phyloP scores from a whole-genome alignment of 768 basidiomycete genomes.

The Kwoniella bestiolae region DNA sequence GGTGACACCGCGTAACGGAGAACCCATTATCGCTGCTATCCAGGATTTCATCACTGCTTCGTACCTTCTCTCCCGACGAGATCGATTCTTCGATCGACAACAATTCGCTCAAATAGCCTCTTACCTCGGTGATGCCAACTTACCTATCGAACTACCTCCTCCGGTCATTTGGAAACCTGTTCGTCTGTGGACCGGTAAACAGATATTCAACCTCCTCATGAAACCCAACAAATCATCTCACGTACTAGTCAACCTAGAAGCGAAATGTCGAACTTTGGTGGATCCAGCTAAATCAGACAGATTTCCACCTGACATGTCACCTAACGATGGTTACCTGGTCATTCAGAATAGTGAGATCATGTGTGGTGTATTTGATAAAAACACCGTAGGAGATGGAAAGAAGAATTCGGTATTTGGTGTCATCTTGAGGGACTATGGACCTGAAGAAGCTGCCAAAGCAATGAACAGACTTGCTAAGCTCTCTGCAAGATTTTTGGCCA shows the following conservation, averaged over 20 bases:
- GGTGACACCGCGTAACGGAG: slow-evolving; percentile 96
- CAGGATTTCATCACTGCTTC: slow-evolving; percentile 99
- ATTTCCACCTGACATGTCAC: slow-evolving; percentile 76
- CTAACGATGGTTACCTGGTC: slow-evolving; percentile 97
- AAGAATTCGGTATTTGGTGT: slow-evolving; percentile 99
- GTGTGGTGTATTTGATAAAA: slow-evolving; percentile 99
- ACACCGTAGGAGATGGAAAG: slow-evolving; percentile 95
- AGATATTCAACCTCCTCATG: slow-evolving; percentile 97
- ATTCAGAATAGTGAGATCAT: slow-evolving; percentile 97
- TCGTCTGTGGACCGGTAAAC: slow-evolving; percentile 96
- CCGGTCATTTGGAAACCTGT: slow-evolving; percentile 92
- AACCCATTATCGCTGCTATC: slow-evolving; percentile 98
- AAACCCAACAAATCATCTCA: slow-evolving; percentile 82
- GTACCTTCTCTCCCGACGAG: slow-evolving; percentile 88
- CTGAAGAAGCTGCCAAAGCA: slow-evolving; percentile 87
- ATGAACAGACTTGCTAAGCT: slow-evolving; percentile 97
- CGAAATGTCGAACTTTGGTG: slow-evolving; percentile 78
- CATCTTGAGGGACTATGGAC: slow-evolving; percentile 94
- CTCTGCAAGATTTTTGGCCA: slow-evolving; percentile 92
- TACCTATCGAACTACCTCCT: slow-evolving; percentile 93
- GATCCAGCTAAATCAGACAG: slow-evolving; percentile 57
- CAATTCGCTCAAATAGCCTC: slow-evolving; percentile 97
- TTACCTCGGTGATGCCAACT: slow-evolving; percentile 85
- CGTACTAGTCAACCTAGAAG: slow-evolving; percentile 91
- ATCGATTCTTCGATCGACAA: slow-evolving; percentile 87